Evolutionary conservation across 148 eudicot genomes (phyloP).

Genomic region (Rhododendron ovatum): DNA sequence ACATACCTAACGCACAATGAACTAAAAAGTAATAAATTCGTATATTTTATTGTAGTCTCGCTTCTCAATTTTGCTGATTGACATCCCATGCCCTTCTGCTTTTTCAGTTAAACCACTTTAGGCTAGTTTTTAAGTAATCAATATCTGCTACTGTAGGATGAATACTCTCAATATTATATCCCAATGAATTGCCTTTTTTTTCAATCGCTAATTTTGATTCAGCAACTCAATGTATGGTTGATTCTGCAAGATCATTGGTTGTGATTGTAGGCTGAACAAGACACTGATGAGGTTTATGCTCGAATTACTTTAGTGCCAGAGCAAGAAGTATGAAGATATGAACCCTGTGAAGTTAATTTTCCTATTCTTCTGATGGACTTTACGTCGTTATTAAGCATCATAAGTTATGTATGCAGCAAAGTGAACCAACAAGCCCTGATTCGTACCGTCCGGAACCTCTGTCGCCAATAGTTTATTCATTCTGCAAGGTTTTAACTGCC

Average conservation of each 20-base stretch:
- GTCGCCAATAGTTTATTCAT: conserved; percentile 58
- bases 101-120: not conserved
- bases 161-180: not conserved
- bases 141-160: too few relatives aligned
- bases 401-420: conserved; percentile 44
- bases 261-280: conserved; percentile 79
- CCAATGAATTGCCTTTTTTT: not conserved
- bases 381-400: not conserved
- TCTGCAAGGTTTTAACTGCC: conserved; percentile 85
- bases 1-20: not conserved
- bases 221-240: not conserved
- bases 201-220: not conserved
- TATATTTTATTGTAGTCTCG: too few relatives aligned
- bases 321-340: conserved; percentile 48
- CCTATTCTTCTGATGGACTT: not conserved
- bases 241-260: not conserved
- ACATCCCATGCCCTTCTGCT: not conserved
- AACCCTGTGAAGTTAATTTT: not conserved
- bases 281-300: conserved; percentile 91
- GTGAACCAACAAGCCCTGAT: conserved; percentile 60
- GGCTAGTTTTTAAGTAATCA: not conserved
- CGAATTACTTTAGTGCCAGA: conserved; percentile 81
- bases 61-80: not conserved
- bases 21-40: too few relatives aligned
- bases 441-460: conserved; percentile 47